Percentiles rank a stretch among this genome's conserved stretches.
Conservation (phyloP, 306 rosid genomes). For the Lupinus albus region DNA sequence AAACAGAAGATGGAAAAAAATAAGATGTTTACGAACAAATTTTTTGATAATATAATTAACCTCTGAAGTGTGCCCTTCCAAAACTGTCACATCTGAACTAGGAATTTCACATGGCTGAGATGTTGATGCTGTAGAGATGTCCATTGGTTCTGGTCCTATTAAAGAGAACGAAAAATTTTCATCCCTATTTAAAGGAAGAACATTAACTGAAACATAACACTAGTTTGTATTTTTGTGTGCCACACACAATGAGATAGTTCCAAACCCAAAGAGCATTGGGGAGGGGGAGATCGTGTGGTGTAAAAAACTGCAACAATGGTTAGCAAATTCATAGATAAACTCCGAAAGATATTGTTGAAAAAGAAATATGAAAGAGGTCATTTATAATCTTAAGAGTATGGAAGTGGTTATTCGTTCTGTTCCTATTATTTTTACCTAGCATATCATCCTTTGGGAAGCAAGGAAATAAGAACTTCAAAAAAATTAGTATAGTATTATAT, state of each 20-base stretch:
- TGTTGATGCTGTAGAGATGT: slow-evolving; percentile 59
- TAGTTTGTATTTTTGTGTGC: not conserved
- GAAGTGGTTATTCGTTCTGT: not conserved
- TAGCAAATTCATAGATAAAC: slow-evolving; percentile 4
- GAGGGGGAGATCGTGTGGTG: too few species aligned
- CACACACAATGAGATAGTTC: slow-evolving; percentile 24
- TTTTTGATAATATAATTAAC: slow-evolving; percentile 51
- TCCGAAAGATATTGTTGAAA: not conserved
- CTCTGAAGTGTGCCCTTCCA: slow-evolving; percentile 97
- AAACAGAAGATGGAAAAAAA: slow-evolving; percentile 10
- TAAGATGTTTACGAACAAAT: not conserved
- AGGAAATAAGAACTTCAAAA: too few species aligned
- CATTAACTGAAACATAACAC: slow-evolving; percentile 17
- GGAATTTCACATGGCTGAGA: slow-evolving; percentile 72
- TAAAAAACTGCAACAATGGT: slow-evolving; percentile 1
- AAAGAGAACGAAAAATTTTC: slow-evolving; percentile 35
- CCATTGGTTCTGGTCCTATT: slow-evolving; percentile 79
- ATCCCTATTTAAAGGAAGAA: slow-evolving; percentile 33
- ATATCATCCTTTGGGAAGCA: too few species aligned
- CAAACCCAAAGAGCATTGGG: not conserved
- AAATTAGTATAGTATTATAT: too few species aligned
- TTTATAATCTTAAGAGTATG: not conserved
- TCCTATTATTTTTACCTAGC: not conserved
- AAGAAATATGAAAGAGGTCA: not conserved
- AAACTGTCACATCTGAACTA: slow-evolving; percentile 75